phyloP scores from a whole-genome alignment of 2,329 filamentous ascomycete genomes.

The Colletotrichum spaethianum region DNA sequence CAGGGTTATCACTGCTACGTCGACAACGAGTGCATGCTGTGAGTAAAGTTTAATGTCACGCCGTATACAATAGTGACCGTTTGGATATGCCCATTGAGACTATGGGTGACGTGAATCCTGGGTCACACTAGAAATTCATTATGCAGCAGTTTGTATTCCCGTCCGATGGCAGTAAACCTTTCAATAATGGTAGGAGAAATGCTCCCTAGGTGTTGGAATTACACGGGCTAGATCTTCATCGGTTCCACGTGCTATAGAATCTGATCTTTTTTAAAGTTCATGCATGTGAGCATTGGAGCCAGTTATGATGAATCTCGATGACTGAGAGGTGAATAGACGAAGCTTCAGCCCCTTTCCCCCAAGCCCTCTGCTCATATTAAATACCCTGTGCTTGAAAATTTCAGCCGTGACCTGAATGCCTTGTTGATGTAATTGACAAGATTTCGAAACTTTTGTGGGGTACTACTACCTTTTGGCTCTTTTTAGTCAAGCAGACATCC shows the following conservation, averaged over 20 bases:
- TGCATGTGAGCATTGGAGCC: not conserved
- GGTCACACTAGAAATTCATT: not conserved
- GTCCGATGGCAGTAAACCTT: not conserved
- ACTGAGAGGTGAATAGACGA: too few relatives aligned
- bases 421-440: not conserved
- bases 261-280: not conserved
- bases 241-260: not conserved
- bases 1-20: too few relatives aligned
- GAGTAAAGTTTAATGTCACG: too few relatives aligned
- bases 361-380: not conserved
- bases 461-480: not conserved
- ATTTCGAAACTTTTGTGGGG: not conserved
- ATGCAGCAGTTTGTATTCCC: not conserved
- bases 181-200: not conserved
- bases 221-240: not conserved
- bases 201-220: not conserved
- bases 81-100: too few relatives aligned
- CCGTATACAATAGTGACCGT: too few relatives aligned
- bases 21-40: too few relatives aligned
- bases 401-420: too few relatives aligned
- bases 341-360: not conserved
- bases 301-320: not conserved
- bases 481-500: not conserved
- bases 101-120: not conserved
- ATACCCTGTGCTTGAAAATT: too few relatives aligned